A percentile compares a stretch with the other conserved stretches of the same genome.
Evolutionary conservation across 2,329 filamentous ascomycete genomes (phyloP).

Genomic region (Catunica adiposa): DNA sequence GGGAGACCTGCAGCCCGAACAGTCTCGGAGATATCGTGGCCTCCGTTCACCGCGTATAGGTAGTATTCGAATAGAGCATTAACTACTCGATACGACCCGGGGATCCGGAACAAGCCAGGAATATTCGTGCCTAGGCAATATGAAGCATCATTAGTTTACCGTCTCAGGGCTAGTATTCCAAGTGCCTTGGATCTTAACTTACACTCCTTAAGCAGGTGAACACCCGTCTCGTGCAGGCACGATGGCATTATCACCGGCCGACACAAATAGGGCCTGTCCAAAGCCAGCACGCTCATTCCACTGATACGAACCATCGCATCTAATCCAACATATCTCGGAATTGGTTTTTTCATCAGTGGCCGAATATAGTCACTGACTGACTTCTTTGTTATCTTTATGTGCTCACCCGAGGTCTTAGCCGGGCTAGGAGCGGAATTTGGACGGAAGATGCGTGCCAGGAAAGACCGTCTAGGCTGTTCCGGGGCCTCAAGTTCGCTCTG

Average conservation of each 20-base stretch:
- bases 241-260: conserved; percentile 44
- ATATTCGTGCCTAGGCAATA: conserved; percentile 24
- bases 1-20: conserved; percentile 44
- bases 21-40: conserved; percentile 27
- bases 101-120: conserved; percentile 45
- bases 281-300: conserved; percentile 43
- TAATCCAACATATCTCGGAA: conserved; percentile 25
- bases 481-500: conserved; percentile 14
- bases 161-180: too few relatives aligned
- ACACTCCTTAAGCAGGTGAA: conserved; percentile 46
- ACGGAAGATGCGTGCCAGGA: conserved; percentile 12
- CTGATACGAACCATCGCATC: conserved; percentile 45
- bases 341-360: conserved; percentile 13
- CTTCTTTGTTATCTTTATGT: conserved; percentile 10
- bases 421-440: background rate
- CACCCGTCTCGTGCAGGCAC: conserved; percentile 49
- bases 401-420: conserved; percentile 2
- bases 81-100: conserved; percentile 41
- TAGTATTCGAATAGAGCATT: conserved; percentile 48
- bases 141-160: background rate
- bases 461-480: conserved; percentile 13
- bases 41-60: conserved; percentile 21
- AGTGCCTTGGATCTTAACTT: conserved; percentile 15
- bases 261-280: conserved; percentile 42
- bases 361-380: conserved; percentile 13